Conservation (phyloP, 2,329 filamentous ascomycete genomes). For the Leptosphaerulina australis region DNA sequence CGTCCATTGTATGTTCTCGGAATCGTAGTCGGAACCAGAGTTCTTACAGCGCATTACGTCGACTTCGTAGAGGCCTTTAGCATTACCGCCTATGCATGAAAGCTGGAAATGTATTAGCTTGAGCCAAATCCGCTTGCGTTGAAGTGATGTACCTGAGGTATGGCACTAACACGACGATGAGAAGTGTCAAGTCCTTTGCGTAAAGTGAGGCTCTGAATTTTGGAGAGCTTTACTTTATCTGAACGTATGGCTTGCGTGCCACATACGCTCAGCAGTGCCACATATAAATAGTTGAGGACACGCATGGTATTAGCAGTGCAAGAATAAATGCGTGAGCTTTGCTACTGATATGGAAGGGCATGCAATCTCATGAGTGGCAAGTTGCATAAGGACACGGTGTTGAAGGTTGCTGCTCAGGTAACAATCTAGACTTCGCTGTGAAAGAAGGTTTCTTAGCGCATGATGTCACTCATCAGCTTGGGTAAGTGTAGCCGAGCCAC, state of each 20-base stretch:
- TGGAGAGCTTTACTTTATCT: slow-evolving; percentile 65
- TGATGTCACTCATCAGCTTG: slow-evolving; percentile 21
- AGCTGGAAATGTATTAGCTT: slow-evolving; percentile 58
- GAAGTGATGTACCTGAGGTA: slow-evolving; percentile 60
- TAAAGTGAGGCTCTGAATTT: slow-evolving; percentile 80
- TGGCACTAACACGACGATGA: slow-evolving; percentile 74
- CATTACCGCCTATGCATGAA: slow-evolving; percentile 71
- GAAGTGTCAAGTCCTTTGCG: slow-evolving; percentile 70
- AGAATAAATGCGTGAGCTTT: not conserved
- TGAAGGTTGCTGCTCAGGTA: slow-evolving; percentile 14
- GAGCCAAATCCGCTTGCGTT: not conserved
- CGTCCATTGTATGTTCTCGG: slow-evolving; percentile 88
- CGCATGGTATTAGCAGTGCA: slow-evolving; percentile 34
- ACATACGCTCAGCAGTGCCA: slow-evolving; percentile 41
- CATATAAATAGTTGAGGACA: slow-evolving; percentile 35
- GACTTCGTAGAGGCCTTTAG: slow-evolving; percentile 69
- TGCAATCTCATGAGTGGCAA: slow-evolving; percentile 28
- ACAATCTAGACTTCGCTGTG: slow-evolving; percentile 23
- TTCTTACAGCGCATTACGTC: slow-evolving; percentile 91
- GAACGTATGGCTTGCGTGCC: slow-evolving; percentile 42
- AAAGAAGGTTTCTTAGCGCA: slow-evolving; percentile 16
- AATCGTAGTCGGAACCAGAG: slow-evolving; percentile 77
- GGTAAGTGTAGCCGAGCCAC: slow-evolving; percentile 6
- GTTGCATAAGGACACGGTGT: slow-evolving; percentile 36
- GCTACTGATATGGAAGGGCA: not conserved